Evolutionary conservation across 164 flowering plant species (phyloP), one percentile per base, ranked within the genome.

Genomic region (Vitis cinerea): DNA sequence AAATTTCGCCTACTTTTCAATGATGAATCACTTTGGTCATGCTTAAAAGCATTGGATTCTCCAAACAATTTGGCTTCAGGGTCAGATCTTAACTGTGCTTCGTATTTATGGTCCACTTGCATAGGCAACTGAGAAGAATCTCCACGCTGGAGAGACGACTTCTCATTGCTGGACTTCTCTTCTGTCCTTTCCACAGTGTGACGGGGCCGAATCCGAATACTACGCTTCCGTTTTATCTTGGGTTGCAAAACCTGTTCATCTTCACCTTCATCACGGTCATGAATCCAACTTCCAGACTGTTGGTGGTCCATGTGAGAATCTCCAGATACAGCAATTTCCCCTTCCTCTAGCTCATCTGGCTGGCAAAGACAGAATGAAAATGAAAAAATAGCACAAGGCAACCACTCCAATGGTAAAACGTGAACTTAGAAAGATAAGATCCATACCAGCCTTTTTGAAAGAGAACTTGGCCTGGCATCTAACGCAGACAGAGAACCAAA

Each of bases 231-330:
- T 82, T 89, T 93, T 67, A 90, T 85, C 83, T 88, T 96, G 59
- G 98, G 98, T 74, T 96, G 99, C 79, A 93, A 68, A 68, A 93
- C 98, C 77, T 96, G 99, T 64, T 92, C 99, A 74, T 93, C 98
- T 74, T 96, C 99, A 72, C 84, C 92, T 75, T 96, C 98, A 64
- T 96, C 97, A 59, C 93, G 92, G 8, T 93, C 98, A 79, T 93
- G 97, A 73, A 77, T 80, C 97, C 97, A 91, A 81, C 99, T 96
- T 73, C 91, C 98, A 67, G 99, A 96, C 73, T 86, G 97, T 79
- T 91, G 98, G 71, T 76, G 83, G 63, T 92, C 97, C 85, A 89
- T 70, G 65, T 80, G 91, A 65, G 97, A 92, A 72, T 93, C 98
- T 67, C 93, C 97, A 55, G 99, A 93, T 7, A 81, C 78, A 53